Base-by-base conservation (phyloP, 495 filamentous ascomycete species). In the Daldinia childiae region DNA sequence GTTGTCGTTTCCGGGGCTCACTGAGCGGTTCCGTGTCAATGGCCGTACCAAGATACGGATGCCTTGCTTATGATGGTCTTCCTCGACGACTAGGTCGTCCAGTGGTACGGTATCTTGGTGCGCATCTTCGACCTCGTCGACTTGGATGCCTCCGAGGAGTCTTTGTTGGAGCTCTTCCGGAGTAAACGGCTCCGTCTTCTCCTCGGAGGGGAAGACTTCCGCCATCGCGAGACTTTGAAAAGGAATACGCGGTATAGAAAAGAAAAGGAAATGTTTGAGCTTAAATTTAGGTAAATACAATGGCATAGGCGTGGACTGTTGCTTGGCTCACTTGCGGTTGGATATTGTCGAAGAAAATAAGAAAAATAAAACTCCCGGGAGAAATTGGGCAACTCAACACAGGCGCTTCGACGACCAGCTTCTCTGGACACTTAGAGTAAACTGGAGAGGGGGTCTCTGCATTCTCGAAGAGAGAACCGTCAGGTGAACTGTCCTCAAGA, bases 171-270 rank as follows among this genome's bases (percentile, higher is more conserved):
- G 79, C 60, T 85, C 82, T 36, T 83, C 81, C 54, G 83, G 74
- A 38, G 83, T 84, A 66, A 85, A 84, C 24, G 81, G 80, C 71
- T 85, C 82, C 48, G 83, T 85, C 74, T 79, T 84, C 75, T 83
- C 80, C 77, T 85, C 82, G 17, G 83, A 84, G 52, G 73, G 65
- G 60, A 75, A 74, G 64, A 77, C 65, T 63, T 84, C 82, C 64
- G 77, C 76, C 82, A 83, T 85, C 26, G 75, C 58, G 55, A 73
- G 48, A 63, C 39, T 58, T 54, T 54, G 57, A 75, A 43, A 64
- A 39, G 24, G 48, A 48, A 38, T 27, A 27, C 19, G 19, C 39
- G 65, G 26, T 51, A 72, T 36, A 64, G 43, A 52, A 63, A 66
- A 64, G 27, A 27, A 61, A 34, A 50, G 21, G 15, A 62, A 41